Conservation (phyloP, 1,139 yeast genomes). For the Taphrina pruni region DNA sequence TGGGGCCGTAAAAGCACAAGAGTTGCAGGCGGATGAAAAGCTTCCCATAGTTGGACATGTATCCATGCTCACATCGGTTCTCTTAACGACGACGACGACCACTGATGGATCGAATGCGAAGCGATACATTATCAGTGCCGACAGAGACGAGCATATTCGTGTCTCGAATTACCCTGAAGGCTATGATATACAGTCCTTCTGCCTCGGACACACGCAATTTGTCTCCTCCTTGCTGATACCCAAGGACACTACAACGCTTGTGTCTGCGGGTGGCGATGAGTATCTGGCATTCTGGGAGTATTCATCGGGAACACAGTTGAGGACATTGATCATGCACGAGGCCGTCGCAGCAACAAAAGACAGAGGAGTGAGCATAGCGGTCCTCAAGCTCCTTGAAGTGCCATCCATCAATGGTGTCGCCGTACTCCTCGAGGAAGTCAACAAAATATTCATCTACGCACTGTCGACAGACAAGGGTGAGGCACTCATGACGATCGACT, state of each 20-base stretch:
- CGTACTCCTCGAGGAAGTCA: constrained; percentile 14
- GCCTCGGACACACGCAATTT: constrained; percentile 83
- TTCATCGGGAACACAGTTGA: constrained; percentile 59
- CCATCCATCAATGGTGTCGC: constrained; percentile 36
- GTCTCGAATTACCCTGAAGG: constrained; percentile 82
- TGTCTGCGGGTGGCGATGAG: constrained; percentile 93
- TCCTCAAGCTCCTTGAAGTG: constrained; percentile 61
- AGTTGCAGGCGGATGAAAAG: constrained; percentile 48
- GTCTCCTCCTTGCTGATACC: constrained; percentile 64
- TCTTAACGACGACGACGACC: constrained; percentile 57
- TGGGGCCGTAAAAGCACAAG: constrained; percentile 24
- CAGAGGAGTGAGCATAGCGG: constrained; percentile 70
- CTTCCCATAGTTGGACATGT: constrained; percentile 91
- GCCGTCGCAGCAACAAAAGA: constrained; percentile 60
- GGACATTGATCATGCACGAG: constrained; percentile 60
- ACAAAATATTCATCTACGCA: constrained; percentile 1
- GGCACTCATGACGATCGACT: constrained; percentile 2
- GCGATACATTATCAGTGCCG: constrained; percentile 75
- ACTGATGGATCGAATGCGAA: no score
- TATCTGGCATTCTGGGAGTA: constrained; percentile 81
- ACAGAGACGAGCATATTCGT: constrained; percentile 94
- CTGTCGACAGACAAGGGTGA: background rate
- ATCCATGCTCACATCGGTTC: constrained; percentile 85
- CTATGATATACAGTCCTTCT: constrained; percentile 76
- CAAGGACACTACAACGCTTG: constrained; percentile 59